Conservation (phyloP, 192 early-diverging fungal genomes). For the Coemansia sp. region DNA sequence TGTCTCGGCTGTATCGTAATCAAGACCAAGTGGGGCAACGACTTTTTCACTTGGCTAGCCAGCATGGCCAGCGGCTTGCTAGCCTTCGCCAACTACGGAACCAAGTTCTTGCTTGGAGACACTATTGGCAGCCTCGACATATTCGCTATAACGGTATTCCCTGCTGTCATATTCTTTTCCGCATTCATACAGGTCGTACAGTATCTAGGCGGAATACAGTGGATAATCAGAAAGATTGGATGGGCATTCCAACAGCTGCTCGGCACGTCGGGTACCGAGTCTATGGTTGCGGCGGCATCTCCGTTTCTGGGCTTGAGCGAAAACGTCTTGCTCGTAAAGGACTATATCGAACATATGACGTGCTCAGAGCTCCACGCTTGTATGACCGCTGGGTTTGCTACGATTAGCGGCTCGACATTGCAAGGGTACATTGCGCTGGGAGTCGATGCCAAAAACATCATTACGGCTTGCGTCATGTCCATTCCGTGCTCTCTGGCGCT, state of each 20-base stretch:
- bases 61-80: constrained; percentile 62
- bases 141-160: constrained; percentile 75
- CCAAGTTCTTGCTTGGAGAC: constrained; percentile 70
- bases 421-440: constrained; percentile 74
- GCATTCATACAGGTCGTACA: constrained; percentile 81
- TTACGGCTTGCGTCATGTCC: constrained; percentile 90
- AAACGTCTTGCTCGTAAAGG: constrained; percentile 77
- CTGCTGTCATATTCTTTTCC: constrained; percentile 88
- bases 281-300: constrained; percentile 80
- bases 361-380: constrained; percentile 82
- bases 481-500: constrained; percentile 81
- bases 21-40: constrained; percentile 67
- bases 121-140: constrained; percentile 39
- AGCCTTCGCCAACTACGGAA: constrained; percentile 67
- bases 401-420: constrained; percentile 82
- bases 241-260: constrained; percentile 66
- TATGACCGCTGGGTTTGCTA: constrained; percentile 90
- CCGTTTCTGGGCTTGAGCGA: constrained; percentile 86
- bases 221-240: constrained; percentile 69
- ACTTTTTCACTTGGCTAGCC: constrained; percentile 74
- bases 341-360: constrained; percentile 83
- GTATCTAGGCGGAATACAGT: constrained; percentile 83
- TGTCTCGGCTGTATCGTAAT: constrained; percentile 79
- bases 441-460: constrained; percentile 63
- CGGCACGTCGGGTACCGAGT: constrained; percentile 79